Percentiles rank a stretch among this genome's conserved stretches.
Evolutionary conservation across 1,139 yeast genomes (phyloP).

Genomic region (Yamadazyma siamensis): DNA sequence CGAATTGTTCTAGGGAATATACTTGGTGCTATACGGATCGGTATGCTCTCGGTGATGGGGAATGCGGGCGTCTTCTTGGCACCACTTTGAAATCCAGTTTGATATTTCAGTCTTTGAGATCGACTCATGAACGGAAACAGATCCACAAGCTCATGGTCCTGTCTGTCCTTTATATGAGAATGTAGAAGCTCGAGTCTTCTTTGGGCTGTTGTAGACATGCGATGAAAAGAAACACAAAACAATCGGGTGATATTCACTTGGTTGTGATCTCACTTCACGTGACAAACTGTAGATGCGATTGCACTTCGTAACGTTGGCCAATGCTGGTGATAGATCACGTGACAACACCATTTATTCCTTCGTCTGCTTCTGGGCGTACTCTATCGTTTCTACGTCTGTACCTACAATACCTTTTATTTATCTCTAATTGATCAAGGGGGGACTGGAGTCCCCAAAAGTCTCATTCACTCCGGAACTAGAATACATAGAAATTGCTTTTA

Average conservation of each 20-base stretch:
- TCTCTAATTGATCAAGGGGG: no score
- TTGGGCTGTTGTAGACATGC: constrained; percentile 5
- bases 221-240: neutral
- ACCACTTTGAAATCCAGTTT: constrained; percentile 4
- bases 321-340: no score
- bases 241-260: constrained; percentile 1
- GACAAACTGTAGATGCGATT: no score
- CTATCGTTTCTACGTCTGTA: no score
- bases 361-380: no score
- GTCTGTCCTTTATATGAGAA: constrained; percentile 5
- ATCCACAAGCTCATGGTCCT: constrained; percentile 5
- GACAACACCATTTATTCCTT: no score
- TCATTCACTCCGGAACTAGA: no score
- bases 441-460: no score
- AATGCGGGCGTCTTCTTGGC: constrained; percentile 1
- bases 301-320: no score
- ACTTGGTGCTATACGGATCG: constrained; percentile 2
- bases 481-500: no score
- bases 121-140: constrained; percentile 8
- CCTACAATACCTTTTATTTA: no score
- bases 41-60: constrained; percentile 5
- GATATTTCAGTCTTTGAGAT: constrained; percentile 4
- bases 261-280: constrained; percentile 9
- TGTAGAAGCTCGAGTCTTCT: constrained; percentile 6
- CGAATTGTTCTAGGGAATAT: neutral